A percentile compares a stretch with the other conserved stretches of the same genome.
These are phyloP conservation scores for Mortierella claussenii DNA, from an alignment of 192 early-diverging fungal genomes.

Conservation along the genomic window DNA sequence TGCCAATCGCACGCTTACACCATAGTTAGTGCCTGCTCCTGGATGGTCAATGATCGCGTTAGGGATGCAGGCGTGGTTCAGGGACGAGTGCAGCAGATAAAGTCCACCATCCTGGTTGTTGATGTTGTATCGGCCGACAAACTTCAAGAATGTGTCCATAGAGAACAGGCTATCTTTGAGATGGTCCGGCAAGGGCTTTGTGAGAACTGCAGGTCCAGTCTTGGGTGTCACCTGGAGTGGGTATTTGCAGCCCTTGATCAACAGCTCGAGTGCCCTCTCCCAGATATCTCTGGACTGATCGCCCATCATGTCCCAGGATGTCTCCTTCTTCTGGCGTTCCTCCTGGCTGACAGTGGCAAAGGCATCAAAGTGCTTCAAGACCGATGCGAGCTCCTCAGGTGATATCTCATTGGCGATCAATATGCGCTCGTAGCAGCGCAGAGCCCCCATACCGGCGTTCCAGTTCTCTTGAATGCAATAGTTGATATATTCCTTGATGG, in stretches of 20 bases:
- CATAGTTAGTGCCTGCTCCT: slow-evolving; percentile 59
- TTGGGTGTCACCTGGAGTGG: slow-evolving; percentile 60
- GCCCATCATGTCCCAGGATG: slow-evolving; percentile 67
- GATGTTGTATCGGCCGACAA: slow-evolving; percentile 68
- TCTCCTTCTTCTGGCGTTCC: slow-evolving; percentile 65
- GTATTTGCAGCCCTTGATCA: slow-evolving; percentile 57
- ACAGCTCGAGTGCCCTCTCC: slow-evolving; percentile 51
- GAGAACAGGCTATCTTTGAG: slow-evolving; percentile 59
- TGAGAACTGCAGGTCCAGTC: slow-evolving; percentile 35
- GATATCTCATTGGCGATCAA: slow-evolving; percentile 59
- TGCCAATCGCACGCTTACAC: slow-evolving; percentile 61
- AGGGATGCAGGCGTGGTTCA: slow-evolving; percentile 69
- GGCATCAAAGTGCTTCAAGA: slow-evolving; percentile 59
- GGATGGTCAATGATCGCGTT: slow-evolving; percentile 65
- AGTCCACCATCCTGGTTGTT: slow-evolving; percentile 73
- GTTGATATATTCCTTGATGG: slow-evolving; percentile 54
- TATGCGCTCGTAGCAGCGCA: slow-evolving; percentile 58
- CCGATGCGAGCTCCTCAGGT: slow-evolving; percentile 52
- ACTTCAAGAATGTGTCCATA: slow-evolving; percentile 64
- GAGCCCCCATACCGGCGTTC: slow-evolving; percentile 60
- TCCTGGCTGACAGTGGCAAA: slow-evolving; percentile 67
- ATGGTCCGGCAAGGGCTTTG: slow-evolving; percentile 58
- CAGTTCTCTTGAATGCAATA: slow-evolving; percentile 55
- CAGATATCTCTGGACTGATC: slow-evolving; percentile 50
- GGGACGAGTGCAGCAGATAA: slow-evolving; percentile 67